These are phyloP conservation scores for Cyclotella sp. DNA, from an alignment of 108 stramenopile genomes.

Conservation along the genomic window DNA sequence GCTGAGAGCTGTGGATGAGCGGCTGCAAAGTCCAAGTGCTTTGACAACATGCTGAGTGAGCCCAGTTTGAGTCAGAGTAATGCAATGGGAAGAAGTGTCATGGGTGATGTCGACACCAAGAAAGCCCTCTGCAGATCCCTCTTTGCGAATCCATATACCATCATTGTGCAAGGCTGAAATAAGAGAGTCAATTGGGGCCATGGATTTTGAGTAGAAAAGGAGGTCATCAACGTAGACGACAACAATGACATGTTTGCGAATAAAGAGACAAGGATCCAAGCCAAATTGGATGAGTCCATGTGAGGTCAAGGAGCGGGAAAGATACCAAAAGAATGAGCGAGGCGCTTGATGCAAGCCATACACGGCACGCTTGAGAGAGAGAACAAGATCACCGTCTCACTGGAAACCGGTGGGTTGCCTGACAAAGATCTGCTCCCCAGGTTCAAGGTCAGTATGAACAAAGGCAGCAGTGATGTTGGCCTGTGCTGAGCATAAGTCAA, in stretches of 20 bases:
- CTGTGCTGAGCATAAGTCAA: neutral
- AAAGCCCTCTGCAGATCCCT: constrained; percentile 20
- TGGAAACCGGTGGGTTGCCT: too few species aligned
- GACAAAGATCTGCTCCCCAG: too few species aligned
- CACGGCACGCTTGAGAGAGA: constrained; percentile 50
- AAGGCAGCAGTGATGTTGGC: too few species aligned
- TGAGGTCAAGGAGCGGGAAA: too few species aligned
- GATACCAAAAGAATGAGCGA: constrained; percentile 44
- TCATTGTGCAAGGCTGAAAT: neutral
- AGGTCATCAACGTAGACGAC: too few species aligned
- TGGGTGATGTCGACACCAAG: constrained; percentile 51
- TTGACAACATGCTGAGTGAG: constrained; percentile 43
- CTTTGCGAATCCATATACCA: neutral
- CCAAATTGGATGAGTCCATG: neutral
- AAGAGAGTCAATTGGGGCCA: too few species aligned
- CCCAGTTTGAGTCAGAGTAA: constrained; percentile 50
- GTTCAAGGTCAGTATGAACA: too few species aligned
- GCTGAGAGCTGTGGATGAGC: too few species aligned
- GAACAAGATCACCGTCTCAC: constrained; percentile 49
- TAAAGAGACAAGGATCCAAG: neutral
- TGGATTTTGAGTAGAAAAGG: too few species aligned
- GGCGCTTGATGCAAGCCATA: constrained; percentile 47
- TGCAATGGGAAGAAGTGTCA: constrained; percentile 8
- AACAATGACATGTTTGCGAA: neutral
- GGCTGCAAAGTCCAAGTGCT: constrained; percentile 11